Evolutionary conservation across 345 rosid species (phyloP), one percentile per base, ranked within the genome.

Genomic region (Pistacia vera): DNA sequence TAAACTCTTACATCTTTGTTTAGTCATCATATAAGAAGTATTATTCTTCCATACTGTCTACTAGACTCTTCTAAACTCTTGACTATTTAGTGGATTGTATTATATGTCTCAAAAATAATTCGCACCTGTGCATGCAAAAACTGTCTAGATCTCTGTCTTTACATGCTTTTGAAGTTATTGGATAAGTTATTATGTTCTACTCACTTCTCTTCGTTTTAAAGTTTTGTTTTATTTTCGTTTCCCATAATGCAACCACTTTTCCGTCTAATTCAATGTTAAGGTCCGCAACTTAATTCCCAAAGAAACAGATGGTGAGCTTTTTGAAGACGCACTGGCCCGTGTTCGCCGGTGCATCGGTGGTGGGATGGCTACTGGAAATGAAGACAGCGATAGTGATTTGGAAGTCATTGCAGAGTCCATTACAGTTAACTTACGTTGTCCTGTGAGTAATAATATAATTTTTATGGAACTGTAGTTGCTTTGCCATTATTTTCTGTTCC

Each of bases 401-500:
- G 83, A 84, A 81, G 84, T 84, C 38, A 72, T 84, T 68, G 81
- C 87, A 84, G 87, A 84, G 64, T 74, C 83, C n/a, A 48, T 84
- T 74, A 52, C 77, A 0, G 81, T 84, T 63, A 77, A 68, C 48
- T 83, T 84, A 10, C 87, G 87, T 14, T 84, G 87, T 59, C 87
- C 87, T 48, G 87, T 84, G 72, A 81, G 86, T 78, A 28, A 44
- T 20, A 18, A 18, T 60, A 28, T 36, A 33, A 36, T 33, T 66
- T 55, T 33, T 35, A 5, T 13, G 41, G 8, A 57, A n/a, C 54
- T 58, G 5, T 56, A 16, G 61, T 60, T 63, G 46, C 46, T 41
- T 41, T 41, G 16, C 41, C 10, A 20, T 48, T 51, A 48, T 48
- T 16, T 61, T 16, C 48, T 33, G 18, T 58, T 38, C 13, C 1